Evolutionary conservation across 1,284 basidiomycete genomes (phyloP).

Genomic region (Ceratobasidium sp.): DNA sequence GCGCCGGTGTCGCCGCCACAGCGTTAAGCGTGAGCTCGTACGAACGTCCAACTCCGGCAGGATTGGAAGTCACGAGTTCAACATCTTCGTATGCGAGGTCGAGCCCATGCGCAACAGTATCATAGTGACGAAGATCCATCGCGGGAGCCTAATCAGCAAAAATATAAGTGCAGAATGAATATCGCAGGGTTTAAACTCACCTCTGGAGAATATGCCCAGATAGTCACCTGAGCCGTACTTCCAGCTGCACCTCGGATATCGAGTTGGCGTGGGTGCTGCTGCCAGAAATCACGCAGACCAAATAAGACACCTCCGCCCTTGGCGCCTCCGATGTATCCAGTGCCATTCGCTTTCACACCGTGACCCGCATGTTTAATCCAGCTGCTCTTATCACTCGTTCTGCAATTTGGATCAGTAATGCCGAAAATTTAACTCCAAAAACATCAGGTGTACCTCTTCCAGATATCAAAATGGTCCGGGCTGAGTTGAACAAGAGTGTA

Average conservation of each 20-base stretch:
- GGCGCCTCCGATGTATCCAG: constrained; percentile 63
- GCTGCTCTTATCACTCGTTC: constrained; percentile 56
- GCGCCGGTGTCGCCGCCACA: constrained; percentile 58
- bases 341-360: constrained; percentile 59
- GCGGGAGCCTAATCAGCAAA: constrained; percentile 56
- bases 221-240: constrained; percentile 57
- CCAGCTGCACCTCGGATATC: constrained; percentile 61
- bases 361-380: constrained; percentile 59
- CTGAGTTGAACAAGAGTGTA: constrained; percentile 34
- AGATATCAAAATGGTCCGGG: constrained; percentile 42
- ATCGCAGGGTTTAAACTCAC: background rate
- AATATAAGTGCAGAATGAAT: background rate
- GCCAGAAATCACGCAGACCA: constrained; percentile 62
- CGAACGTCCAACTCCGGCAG: constrained; percentile 61
- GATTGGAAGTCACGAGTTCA: constrained; percentile 62
- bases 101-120: constrained; percentile 61
- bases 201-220: constrained; percentile 60
- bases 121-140: constrained; percentile 64
- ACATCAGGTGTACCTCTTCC: constrained; percentile 19
- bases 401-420: constrained; percentile 41
- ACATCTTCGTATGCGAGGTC: constrained; percentile 64
- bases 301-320: constrained; percentile 61
- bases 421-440: background rate
- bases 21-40: constrained; percentile 61
- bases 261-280: constrained; percentile 60